Conservation (phyloP, 495 filamentous ascomycete species). For the Diplogelasinospora grovesii region DNA sequence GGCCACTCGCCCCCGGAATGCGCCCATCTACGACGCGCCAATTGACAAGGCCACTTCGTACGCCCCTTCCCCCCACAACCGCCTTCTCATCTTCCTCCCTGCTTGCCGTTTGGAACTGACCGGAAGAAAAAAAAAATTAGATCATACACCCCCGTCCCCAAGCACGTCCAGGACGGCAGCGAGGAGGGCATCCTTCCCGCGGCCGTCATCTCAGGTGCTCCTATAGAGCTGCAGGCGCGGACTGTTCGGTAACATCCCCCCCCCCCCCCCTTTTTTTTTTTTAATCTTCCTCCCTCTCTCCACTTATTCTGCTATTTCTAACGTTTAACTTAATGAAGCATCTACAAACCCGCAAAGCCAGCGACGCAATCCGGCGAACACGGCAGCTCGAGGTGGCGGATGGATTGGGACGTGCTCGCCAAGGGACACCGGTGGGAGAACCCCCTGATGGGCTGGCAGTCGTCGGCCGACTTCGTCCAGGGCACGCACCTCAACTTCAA, state of each 20-base stretch:
- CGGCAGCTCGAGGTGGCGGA: conserved; percentile 80
- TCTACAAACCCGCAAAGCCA: conserved; percentile 82
- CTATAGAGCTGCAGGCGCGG: conserved; percentile 84
- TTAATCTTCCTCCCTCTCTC: not conserved
- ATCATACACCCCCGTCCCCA: conserved; percentile 82
- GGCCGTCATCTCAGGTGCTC: conserved; percentile 84
- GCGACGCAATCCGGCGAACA: conserved; percentile 89
- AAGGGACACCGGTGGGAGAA: conserved; percentile 97
- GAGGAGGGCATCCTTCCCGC: conserved; percentile 73
- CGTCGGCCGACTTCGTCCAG: conserved; percentile 87
- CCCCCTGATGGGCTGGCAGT: conserved; percentile 96
- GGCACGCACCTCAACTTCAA: conserved; percentile 86
- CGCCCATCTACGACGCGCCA: conserved; percentile 72
- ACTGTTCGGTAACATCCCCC: conserved; percentile 67
- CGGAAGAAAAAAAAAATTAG: no score
- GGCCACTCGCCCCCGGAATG: conserved; percentile 44
- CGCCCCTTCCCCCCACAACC: conserved; percentile 12
- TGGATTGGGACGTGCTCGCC: conserved; percentile 93
- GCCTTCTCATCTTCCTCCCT: no score
- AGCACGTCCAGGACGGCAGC: conserved; percentile 81
- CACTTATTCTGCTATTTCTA: not conserved
- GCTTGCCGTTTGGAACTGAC: no score
- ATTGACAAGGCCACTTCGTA: conserved; percentile 81
- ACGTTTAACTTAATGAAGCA: conserved; percentile 43
- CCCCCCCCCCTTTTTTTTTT: not conserved